Conservation (phyloP, 305 asterid genomes). For the Vinca major region DNA sequence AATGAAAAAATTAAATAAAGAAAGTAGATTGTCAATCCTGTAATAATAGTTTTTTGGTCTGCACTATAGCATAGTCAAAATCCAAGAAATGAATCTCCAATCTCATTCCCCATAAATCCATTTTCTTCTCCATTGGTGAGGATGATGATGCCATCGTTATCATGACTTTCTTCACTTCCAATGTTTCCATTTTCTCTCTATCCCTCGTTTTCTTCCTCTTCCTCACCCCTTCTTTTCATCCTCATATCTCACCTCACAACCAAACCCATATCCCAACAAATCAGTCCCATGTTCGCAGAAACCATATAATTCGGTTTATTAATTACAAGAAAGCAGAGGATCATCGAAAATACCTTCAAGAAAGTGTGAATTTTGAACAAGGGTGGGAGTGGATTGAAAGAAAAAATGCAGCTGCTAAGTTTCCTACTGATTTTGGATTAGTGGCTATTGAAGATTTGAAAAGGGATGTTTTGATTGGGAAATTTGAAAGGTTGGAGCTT, state of each 20-base stretch:
- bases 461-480: conserved; percentile 44
- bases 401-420: conserved; percentile 64
- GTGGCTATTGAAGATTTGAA: conserved; percentile 54
- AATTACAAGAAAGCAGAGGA: conserved; percentile 48
- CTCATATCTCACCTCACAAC: conserved; percentile 4
- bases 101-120: too few species aligned
- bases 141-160: conserved; percentile 11
- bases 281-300: conserved; percentile 16
- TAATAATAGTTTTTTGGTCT: too few species aligned
- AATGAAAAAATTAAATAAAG: too few species aligned
- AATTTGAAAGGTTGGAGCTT: conserved; percentile 57
- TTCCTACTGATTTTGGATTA: conserved; percentile 85
- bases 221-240: not conserved
- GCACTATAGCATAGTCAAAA: too few species aligned
- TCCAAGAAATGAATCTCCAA: too few species aligned
- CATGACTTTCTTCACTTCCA: conserved; percentile 10
- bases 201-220: conserved; percentile 21
- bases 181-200: conserved; percentile 10
- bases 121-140: not conserved
- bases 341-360: conserved; percentile 51
- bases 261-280: conserved; percentile 10
- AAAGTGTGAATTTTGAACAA: conserved; percentile 34
- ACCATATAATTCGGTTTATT: conserved; percentile 64
- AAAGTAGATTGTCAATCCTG: too few species aligned
- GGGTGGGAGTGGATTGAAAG: conserved; percentile 96